A percentile compares a stretch with the other conserved stretches of the same genome.
Evolutionary conservation across 2,329 filamentous ascomycete species (phyloP).

Genomic region (Phialocephala sp.): DNA sequence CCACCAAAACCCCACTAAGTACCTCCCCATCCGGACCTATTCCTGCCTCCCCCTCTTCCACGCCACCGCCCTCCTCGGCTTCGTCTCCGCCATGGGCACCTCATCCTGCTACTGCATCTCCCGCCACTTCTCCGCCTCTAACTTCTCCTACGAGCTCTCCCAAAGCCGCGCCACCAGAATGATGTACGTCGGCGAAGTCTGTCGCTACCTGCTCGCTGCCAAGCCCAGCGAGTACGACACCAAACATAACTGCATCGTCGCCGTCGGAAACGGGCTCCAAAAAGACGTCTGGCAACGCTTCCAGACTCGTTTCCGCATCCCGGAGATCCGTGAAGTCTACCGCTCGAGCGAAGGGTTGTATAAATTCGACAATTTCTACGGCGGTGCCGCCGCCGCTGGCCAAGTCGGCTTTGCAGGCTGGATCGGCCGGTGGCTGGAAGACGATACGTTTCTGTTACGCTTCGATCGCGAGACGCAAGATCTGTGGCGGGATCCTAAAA

Average conservation of each 20-base stretch:
- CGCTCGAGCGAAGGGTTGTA: conserved; percentile 53
- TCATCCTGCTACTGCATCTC: conserved; percentile 50
- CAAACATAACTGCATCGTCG: conserved; percentile 51
- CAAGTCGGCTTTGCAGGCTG: conserved; percentile 51
- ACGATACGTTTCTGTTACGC: conserved; percentile 49
- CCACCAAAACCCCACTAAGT: conserved; percentile 46
- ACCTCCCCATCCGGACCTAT: conserved; percentile 52
- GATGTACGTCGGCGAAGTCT: conserved; percentile 55
- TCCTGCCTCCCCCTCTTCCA: conserved; percentile 55
- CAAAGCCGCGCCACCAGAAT: conserved; percentile 50
- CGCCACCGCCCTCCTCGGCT: conserved; percentile 53
- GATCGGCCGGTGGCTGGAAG: conserved; percentile 47
- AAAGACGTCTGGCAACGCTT: conserved; percentile 55
- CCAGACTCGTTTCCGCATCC: conserved; percentile 49
- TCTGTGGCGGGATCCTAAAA: conserved; percentile 49
- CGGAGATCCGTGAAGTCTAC: conserved; percentile 55
- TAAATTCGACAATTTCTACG: conserved; percentile 51
- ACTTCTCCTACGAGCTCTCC: conserved; percentile 52
- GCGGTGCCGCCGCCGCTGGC: conserved; percentile 48
- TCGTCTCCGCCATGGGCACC: conserved; percentile 48
- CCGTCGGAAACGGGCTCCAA: conserved; percentile 54
- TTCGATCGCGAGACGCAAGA: conserved; percentile 46
- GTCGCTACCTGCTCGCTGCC: conserved; percentile 53
- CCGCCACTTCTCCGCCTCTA: conserved; percentile 52
- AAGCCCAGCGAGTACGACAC: conserved; percentile 51